Conservation (phyloP, 1,284 basidiomycete genomes). For the Cryptococcus sp. region DNA sequence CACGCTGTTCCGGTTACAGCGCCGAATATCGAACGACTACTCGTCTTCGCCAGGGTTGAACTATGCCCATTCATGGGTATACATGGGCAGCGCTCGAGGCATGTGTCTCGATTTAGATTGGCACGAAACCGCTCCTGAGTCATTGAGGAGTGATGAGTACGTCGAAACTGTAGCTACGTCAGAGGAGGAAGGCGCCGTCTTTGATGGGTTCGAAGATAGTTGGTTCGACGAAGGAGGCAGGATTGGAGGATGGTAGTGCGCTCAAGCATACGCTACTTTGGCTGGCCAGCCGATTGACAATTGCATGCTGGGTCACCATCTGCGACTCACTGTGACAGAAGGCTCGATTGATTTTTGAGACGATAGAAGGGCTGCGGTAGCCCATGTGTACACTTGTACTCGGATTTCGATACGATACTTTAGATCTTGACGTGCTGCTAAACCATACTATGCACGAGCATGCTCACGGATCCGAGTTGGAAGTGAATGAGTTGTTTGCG, state of each 20-base stretch:
- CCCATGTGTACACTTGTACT: too few relatives aligned
- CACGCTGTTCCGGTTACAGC: constrained; percentile 16
- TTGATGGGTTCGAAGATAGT: constrained; percentile 46
- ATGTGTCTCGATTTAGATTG: constrained; percentile 52
- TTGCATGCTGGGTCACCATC: too few relatives aligned
- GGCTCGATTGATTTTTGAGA: too few relatives aligned
- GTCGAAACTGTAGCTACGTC: constrained; percentile 27
- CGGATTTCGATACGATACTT: too few relatives aligned
- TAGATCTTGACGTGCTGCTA: too few relatives aligned
- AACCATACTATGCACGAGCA: too few relatives aligned
- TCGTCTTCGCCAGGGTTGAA: constrained; percentile 38
- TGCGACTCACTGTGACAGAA: too few relatives aligned
- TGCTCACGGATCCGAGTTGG: too few relatives aligned
- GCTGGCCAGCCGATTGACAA: too few relatives aligned
- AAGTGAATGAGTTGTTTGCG: too few relatives aligned
- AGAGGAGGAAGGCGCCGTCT: constrained; percentile 35
- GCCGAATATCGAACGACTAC: constrained; percentile 40
- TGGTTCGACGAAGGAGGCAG: constrained; percentile 47
- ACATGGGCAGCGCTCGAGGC: constrained; percentile 45
- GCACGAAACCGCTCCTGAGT: constrained; percentile 25
- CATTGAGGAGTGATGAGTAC: constrained; percentile 21
- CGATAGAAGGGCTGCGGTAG: too few relatives aligned
- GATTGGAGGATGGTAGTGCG: constrained; percentile 46
- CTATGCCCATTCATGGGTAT: constrained; percentile 45
- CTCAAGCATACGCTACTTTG: too few relatives aligned